Conservation (phyloP, 1,284 basidiomycete genomes). For the Papiliotrema flavescens region DNA sequence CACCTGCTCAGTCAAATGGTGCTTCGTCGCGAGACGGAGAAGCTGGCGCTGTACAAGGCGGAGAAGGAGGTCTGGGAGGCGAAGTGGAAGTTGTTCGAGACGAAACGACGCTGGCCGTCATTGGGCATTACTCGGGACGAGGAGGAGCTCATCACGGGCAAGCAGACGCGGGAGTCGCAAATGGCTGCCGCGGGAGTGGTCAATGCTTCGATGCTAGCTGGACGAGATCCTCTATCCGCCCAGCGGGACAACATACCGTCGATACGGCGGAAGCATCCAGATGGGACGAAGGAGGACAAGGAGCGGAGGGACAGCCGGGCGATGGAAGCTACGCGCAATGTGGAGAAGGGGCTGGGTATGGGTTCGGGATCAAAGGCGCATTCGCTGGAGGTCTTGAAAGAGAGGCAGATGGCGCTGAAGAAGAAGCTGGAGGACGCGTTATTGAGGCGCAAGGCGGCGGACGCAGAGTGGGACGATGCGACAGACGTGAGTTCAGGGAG, state of each 20-base stretch:
- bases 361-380: conserved; percentile 27
- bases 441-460: conserved; percentile 58
- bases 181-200: conserved; percentile 5
- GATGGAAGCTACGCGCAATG: conserved; percentile 27
- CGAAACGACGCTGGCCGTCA: conserved; percentile 71
- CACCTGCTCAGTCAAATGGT: conserved; percentile 69
- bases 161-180: conserved; percentile 51
- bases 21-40: conserved; percentile 67
- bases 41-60: conserved; percentile 62
- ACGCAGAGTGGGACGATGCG: conserved; percentile 79
- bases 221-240: conserved; percentile 10
- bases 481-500: conserved; percentile 60
- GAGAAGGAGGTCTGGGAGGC: conserved; percentile 72
- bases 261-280: conserved; percentile 25
- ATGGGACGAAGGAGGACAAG: conserved; percentile 40
- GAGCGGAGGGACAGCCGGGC: conserved; percentile 35
- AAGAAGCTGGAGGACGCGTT: conserved; percentile 67
- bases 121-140: conserved; percentile 73
- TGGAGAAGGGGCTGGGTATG: conserved; percentile 15
- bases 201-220: conserved; percentile 14
- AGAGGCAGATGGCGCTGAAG: conserved; percentile 61
- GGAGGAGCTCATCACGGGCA: conserved; percentile 57
- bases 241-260: conserved; percentile 18
- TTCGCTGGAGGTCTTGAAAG: conserved; percentile 48
- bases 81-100: conserved; percentile 68